These are phyloP conservation scores for Saturnispora diversa DNA, from an alignment of 805 yeast species.

Conservation along the genomic window DNA sequence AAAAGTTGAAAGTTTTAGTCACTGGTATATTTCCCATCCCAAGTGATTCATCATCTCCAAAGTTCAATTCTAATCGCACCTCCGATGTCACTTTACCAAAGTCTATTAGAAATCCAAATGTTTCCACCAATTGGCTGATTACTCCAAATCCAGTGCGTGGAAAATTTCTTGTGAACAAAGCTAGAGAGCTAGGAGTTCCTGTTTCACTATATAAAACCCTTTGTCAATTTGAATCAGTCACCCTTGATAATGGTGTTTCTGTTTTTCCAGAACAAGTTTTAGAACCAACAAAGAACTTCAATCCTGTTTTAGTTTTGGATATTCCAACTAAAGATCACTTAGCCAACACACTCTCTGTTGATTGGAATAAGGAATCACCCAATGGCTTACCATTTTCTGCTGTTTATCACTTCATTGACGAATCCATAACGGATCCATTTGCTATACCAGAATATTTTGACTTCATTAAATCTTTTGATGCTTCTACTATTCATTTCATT, in stretches of 20 bases:
- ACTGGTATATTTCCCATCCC: slow-evolving; percentile 23
- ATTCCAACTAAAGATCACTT: slow-evolving; percentile 52
- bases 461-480: slow-evolving; percentile 50
- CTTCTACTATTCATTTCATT: slow-evolving; percentile 48
- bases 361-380: slow-evolving; percentile 18
- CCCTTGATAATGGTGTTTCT: slow-evolving; percentile 48
- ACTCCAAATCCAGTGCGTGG: slow-evolving; percentile 66
- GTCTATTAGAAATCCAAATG: slow-evolving; percentile 21
- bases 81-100: slow-evolving; percentile 22
- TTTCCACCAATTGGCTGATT: slow-evolving; percentile 61
- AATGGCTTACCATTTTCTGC: slow-evolving; percentile 28
- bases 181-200: slow-evolving; percentile 58
- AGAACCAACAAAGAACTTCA: slow-evolving; percentile 49
- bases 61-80: slow-evolving; percentile 14
- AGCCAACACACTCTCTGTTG: slow-evolving; percentile 21
- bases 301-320: slow-evolving; percentile 62
- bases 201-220: slow-evolving; percentile 53
- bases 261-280: slow-evolving; percentile 67
- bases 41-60: slow-evolving; percentile 10
- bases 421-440: slow-evolving; percentile 35
- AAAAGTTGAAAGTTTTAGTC: slow-evolving; percentile 9
- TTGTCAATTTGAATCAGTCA: slow-evolving; percentile 51
- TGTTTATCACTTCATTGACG: slow-evolving; percentile 75
- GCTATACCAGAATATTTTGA: slow-evolving; percentile 34
- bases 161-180: slow-evolving; percentile 58